These are phyloP conservation scores for Leccinum fibrillosum DNA, from an alignment of 768 basidiomycete genomes.

Conservation along the genomic window DNA sequence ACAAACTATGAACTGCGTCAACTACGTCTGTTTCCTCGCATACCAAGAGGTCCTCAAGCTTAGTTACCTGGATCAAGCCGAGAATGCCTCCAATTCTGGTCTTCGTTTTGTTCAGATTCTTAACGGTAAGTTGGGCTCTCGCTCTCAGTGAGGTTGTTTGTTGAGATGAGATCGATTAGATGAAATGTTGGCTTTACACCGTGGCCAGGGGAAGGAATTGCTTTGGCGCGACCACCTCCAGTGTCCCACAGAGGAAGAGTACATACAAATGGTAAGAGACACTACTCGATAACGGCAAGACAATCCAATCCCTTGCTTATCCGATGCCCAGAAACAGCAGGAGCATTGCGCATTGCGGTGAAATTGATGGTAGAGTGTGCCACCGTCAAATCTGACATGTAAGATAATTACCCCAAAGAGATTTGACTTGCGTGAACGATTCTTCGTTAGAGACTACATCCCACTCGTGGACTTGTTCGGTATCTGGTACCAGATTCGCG, in stretches of 20 bases:
- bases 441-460: conserved; percentile 43
- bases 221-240: conserved; percentile 88
- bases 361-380: conserved; percentile 94
- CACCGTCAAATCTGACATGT: conserved; percentile 58
- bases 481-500: conserved; percentile 57
- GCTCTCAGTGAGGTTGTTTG: background rate
- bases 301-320: background rate
- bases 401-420: conserved; percentile 20
- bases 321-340: conserved; percentile 77
- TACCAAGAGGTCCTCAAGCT: conserved; percentile 70
- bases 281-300: background rate
- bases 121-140: conserved; percentile 48
- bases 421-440: background rate
- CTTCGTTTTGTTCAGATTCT: conserved; percentile 66
- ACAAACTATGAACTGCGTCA: conserved; percentile 95
- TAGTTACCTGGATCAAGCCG: conserved; percentile 3
- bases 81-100: conserved; percentile 20
- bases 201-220: conserved; percentile 91
- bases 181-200: conserved; percentile 83
- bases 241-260: conserved; percentile 93
- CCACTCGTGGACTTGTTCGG: conserved; percentile 58
- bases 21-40: conserved; percentile 95
- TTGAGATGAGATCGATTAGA: conserved; percentile 22
- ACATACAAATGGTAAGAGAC: conserved; percentile 92
- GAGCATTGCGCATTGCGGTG: conserved; percentile 84